Conservation (phyloP, 2,329 filamentous ascomycete species). For the Fusarium austroafricanum region DNA sequence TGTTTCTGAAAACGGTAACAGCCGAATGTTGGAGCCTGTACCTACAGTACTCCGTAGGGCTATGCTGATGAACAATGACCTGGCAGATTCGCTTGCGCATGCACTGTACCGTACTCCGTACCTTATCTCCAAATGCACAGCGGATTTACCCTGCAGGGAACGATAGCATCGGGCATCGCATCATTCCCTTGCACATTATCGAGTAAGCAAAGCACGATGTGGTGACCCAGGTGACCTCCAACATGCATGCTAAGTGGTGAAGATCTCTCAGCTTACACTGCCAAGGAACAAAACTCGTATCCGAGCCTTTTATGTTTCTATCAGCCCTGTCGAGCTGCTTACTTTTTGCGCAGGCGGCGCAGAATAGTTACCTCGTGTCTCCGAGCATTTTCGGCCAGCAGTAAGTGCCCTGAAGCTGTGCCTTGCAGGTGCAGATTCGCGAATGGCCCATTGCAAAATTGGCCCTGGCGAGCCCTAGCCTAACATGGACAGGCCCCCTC, state of each 20-base stretch:
- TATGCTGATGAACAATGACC: not conserved
- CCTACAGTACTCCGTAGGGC: too few species aligned
- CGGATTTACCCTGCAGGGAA: too few species aligned
- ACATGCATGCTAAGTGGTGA: not conserved
- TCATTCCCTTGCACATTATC: not conserved
- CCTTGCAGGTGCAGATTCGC: conserved; percentile 17
- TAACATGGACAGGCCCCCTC: not conserved
- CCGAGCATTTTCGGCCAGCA: conserved; percentile 1
- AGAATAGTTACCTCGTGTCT: not conserved
- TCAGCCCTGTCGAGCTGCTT: not conserved
- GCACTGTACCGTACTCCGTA: too few species aligned
- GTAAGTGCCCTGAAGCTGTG: conserved; percentile 8
- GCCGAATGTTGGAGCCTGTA: not conserved
- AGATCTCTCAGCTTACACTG: conserved; percentile 16
- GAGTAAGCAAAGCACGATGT: not conserved
- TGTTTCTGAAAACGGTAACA: conserved; percentile 1
- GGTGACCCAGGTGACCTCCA: not conserved
- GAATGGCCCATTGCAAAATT: not conserved
- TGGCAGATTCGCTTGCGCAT: not conserved
- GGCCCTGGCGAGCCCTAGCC: not conserved
- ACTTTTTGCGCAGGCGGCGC: too few species aligned
- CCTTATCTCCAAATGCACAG: too few species aligned
- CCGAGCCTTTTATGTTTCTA: too few species aligned
- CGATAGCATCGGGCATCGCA: too few species aligned
- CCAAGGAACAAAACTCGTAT: conserved; percentile 23